A percentile compares a stretch with the other conserved stretches of the same genome.
Evolutionary conservation across 768 basidiomycete species (phyloP).

Genomic region (Kockovaella imperatae): DNA sequence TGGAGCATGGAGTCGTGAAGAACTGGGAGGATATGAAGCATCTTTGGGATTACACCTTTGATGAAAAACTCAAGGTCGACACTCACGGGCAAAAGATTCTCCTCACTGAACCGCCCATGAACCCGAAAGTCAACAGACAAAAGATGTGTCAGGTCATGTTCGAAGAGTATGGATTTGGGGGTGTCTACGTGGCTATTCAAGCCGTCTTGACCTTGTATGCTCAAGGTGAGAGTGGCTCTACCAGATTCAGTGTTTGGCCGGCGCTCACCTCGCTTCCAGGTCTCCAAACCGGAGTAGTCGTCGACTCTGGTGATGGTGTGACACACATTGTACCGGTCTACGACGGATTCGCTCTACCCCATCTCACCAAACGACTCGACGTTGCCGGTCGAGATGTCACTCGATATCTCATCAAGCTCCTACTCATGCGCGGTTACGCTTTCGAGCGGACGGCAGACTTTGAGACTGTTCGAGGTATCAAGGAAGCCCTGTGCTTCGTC

Average conservation of each 20-base stretch:
- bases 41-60: constrained; percentile 97
- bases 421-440: constrained; percentile 99
- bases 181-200: constrained; percentile 96
- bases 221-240: constrained; percentile 61
- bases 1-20: constrained; percentile 98
- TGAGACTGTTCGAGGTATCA: constrained; percentile 96
- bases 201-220: constrained; percentile 97
- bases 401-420: constrained; percentile 95
- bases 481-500: constrained; percentile 97
- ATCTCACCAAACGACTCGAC: constrained; percentile 86
- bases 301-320: constrained; percentile 98
- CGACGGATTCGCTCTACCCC: constrained; percentile 90
- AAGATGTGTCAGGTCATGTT: constrained; percentile 98
- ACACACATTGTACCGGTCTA: constrained; percentile 99
- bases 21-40: constrained; percentile 99
- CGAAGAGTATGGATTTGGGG: constrained; percentile 92
- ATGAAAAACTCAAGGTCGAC: constrained; percentile 86
- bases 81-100: constrained; percentile 79
- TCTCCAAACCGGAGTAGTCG: constrained; percentile 94
- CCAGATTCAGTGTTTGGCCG: neutral
- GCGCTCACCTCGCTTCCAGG: constrained; percentile 50
- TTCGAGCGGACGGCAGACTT: constrained; percentile 99
- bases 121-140: constrained; percentile 85
- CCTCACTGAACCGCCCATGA: constrained; percentile 98
- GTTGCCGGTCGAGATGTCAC: constrained; percentile 98